Evolutionary conservation across 2,329 filamentous ascomycete species (phyloP).

Genomic region (Xylaria sp.): DNA sequence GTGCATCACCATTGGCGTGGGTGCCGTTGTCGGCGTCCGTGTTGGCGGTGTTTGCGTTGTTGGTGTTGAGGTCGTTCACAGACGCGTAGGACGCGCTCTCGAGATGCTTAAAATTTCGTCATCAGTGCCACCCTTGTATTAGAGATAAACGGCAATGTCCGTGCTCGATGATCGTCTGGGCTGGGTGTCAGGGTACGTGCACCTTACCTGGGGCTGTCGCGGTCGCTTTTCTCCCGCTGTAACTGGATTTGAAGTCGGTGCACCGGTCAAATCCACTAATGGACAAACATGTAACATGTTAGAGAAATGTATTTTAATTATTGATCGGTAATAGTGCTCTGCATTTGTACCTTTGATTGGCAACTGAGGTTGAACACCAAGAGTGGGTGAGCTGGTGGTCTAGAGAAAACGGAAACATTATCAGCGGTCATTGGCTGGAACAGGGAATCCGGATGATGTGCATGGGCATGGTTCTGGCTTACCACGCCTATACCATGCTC

Average conservation of each 20-base stretch:
- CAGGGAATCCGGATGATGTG: slow-evolving; percentile 29
- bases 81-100: slow-evolving; percentile 44
- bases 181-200: neutral
- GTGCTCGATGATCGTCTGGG: slow-evolving; percentile 19
- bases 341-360: slow-evolving; percentile 31
- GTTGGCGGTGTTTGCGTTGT: neutral
- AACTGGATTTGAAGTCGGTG: slow-evolving; percentile 3
- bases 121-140: slow-evolving; percentile 48
- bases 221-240: neutral
- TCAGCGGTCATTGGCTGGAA: slow-evolving; percentile 32
- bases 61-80: slow-evolving; percentile 5
- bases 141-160: slow-evolving; percentile 23
- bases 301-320: neutral
- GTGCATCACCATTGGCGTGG: neutral
- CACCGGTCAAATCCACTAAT: slow-evolving; percentile 1
- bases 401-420: slow-evolving; percentile 28
- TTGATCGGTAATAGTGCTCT: neutral
- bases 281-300: slow-evolving; percentile 1
- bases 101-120: slow-evolving; percentile 37
- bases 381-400: slow-evolving; percentile 40
- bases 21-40: neutral
- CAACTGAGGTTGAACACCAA: slow-evolving; percentile 24
- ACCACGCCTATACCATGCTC: slow-evolving; percentile 48
- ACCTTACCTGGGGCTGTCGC: slow-evolving; percentile 32
- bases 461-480: slow-evolving; percentile 35